A percentile compares a stretch with the other conserved stretches of the same genome.
These are phyloP conservation scores for Nitzschia sp. DNA, from an alignment of 108 stramenopile species.

Conservation along the genomic window DNA sequence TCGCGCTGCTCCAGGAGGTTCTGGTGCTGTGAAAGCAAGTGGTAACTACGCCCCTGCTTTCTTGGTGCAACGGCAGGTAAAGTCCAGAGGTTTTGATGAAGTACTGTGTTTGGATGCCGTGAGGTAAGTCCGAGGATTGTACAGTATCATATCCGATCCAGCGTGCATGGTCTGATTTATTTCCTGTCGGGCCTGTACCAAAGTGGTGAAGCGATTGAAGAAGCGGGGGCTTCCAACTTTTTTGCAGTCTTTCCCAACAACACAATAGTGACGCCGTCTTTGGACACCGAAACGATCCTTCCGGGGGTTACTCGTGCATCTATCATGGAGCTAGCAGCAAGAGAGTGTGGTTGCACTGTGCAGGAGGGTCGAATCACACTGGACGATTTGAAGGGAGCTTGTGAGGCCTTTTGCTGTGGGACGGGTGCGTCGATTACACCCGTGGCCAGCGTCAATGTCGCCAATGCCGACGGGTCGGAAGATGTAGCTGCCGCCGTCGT, in stretches of 20 bases:
- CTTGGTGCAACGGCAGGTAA: constrained; percentile 56
- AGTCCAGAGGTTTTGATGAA: constrained; percentile 61
- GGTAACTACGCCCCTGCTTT: constrained; percentile 75
- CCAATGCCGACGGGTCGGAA: constrained; percentile 17
- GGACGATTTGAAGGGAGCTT: constrained; percentile 53
- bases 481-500: constrained; percentile 10
- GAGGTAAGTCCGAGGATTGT: constrained; percentile 25
- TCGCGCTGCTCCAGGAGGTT: constrained; percentile 64
- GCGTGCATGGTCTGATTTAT: no score
- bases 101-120: constrained; percentile 50
- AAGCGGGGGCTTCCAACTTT: constrained; percentile 52
- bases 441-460: constrained; percentile 29
- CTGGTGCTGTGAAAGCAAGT: constrained; percentile 59
- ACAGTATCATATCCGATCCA: no score
- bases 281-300: constrained; percentile 60
- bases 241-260: constrained; percentile 40
- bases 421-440: constrained; percentile 46
- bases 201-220: constrained; percentile 30
- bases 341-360: constrained; percentile 38
- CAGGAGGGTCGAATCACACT: constrained; percentile 59
- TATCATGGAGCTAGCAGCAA: constrained; percentile 38
- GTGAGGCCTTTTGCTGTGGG: constrained; percentile 61
- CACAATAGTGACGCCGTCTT: constrained; percentile 65
- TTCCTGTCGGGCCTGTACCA: no score
- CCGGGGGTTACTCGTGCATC: constrained; percentile 74